Percentiles rank a stretch among this genome's conserved stretches.
Conservation (phyloP, 352 stramenopile species). For the Phytophthora cactorum region DNA sequence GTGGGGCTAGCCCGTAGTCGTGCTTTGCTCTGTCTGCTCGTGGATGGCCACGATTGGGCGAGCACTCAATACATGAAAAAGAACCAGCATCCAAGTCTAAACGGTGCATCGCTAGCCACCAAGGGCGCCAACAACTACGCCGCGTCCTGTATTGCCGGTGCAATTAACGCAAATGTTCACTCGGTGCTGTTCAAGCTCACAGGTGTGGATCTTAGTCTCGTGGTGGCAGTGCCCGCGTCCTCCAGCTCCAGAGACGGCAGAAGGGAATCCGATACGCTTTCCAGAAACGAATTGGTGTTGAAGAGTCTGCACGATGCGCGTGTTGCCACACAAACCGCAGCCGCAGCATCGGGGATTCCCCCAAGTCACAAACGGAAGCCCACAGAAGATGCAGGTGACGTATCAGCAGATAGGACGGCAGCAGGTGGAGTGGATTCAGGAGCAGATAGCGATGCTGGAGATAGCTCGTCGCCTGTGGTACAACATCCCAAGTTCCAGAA, state of each 20-base stretch:
- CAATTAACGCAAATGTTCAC: conserved; percentile 71
- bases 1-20: conserved; percentile 64
- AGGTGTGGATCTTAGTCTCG: conserved; percentile 68
- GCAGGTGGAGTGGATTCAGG: conserved; percentile 26
- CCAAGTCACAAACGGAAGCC: conserved; percentile 64
- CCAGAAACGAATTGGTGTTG: conserved; percentile 64
- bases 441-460: conserved; percentile 36
- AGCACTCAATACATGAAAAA: conserved; percentile 89
- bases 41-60: conserved; percentile 86
- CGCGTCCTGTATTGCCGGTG: conserved; percentile 73
- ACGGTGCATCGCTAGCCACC: conserved; percentile 65
- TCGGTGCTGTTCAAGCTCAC: conserved; percentile 82
- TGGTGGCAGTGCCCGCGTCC: conserved; percentile 38
- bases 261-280: conserved; percentile 50
- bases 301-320: conserved; percentile 54
- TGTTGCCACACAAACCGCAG: conserved; percentile 9
- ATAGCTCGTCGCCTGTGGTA: conserved; percentile 32
- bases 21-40: conserved; percentile 70
- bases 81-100: conserved; percentile 51
- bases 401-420: conserved; percentile 21
- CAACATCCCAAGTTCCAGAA: conserved; percentile 62
- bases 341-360: conserved; percentile 20
- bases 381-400: conserved; percentile 34
- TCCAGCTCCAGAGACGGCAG: conserved; percentile 12
- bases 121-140: conserved; percentile 78